A percentile compares a stretch with the other conserved stretches of the same genome.
phyloP scores from a whole-genome alignment of 2,329 filamentous ascomycete species.

The Diaporthe caulivora region DNA sequence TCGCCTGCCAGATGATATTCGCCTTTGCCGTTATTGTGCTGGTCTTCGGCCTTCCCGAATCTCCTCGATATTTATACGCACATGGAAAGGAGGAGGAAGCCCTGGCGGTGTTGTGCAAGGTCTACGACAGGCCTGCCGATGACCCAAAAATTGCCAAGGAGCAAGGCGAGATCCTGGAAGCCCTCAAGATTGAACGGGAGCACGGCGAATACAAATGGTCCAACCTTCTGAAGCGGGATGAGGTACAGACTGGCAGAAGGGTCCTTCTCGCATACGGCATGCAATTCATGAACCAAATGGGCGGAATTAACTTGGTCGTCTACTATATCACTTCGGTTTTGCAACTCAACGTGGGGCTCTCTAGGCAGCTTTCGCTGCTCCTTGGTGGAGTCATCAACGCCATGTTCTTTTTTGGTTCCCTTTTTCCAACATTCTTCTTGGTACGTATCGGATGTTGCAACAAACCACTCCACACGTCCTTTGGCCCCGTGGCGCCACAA shows the following conservation, averaged over 20 bases:
- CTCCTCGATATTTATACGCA: constrained; percentile 47
- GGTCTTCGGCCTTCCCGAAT: constrained; percentile 47
- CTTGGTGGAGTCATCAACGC: constrained; percentile 53
- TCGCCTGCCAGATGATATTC: constrained; percentile 50
- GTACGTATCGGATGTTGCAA: neutral
- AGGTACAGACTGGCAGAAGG: constrained; percentile 55
- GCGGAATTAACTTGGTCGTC: constrained; percentile 61
- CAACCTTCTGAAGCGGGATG: constrained; percentile 57
- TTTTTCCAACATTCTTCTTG: constrained; percentile 36
- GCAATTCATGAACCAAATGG: constrained; percentile 63
- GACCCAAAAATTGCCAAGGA: constrained; percentile 53
- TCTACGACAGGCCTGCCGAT: constrained; percentile 57
- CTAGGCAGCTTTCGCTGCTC: constrained; percentile 47
- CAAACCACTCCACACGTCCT: neutral
- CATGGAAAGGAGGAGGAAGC: constrained; percentile 47
- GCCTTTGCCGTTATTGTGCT: constrained; percentile 44
- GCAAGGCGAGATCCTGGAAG: constrained; percentile 54
- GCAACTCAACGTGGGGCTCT: constrained; percentile 50
- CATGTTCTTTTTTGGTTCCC: constrained; percentile 54
- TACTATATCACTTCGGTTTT: constrained; percentile 51
- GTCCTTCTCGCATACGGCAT: constrained; percentile 61
- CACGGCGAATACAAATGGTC: constrained; percentile 52
- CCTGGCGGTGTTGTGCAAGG: constrained; percentile 46
- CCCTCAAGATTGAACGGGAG: constrained; percentile 40
- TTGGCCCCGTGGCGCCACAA: neutral